Conservation (phyloP, 208 protist species). For the Crithidia bombi region DNA sequence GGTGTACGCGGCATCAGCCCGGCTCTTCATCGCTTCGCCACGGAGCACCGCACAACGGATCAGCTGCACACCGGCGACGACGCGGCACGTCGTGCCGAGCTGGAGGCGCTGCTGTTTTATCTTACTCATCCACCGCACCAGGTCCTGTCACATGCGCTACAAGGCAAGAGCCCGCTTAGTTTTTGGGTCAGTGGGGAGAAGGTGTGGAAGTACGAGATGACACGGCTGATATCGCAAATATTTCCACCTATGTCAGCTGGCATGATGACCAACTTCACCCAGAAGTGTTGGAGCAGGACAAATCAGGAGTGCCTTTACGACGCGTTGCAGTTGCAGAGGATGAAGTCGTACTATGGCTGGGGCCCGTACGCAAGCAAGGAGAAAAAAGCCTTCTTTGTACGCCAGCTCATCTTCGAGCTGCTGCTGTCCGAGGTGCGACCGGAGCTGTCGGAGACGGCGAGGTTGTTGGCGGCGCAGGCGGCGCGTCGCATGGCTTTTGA, state of each 20-base stretch:
- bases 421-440: slow-evolving; percentile 59
- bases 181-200: slow-evolving; percentile 88
- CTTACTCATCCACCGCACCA: slow-evolving; percentile 73
- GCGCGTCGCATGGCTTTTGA: slow-evolving; percentile 81
- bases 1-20: slow-evolving; percentile 39
- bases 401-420: slow-evolving; percentile 83
- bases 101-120: slow-evolving; percentile 74
- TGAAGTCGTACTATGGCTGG: slow-evolving; percentile 83
- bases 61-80: slow-evolving; percentile 82
- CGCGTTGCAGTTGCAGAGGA: slow-evolving; percentile 67
- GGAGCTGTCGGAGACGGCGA: slow-evolving; percentile 63
- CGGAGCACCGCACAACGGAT: slow-evolving; percentile 51
- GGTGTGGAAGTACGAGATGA: slow-evolving; percentile 84
- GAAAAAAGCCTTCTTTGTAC: slow-evolving; percentile 86
- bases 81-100: slow-evolving; percentile 72
- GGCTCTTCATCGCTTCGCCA: slow-evolving; percentile 59
- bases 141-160: slow-evolving; percentile 76
- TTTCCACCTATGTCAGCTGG: slow-evolving; percentile 78
- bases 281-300: slow-evolving; percentile 89
- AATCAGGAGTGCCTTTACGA: slow-evolving; percentile 91
- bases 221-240: slow-evolving; percentile 64
- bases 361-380: slow-evolving; percentile 81
- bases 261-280: slow-evolving; percentile 92
- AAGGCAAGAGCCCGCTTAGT: slow-evolving; percentile 55
- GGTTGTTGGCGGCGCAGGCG: slow-evolving; percentile 62